Conservation (phyloP, 768 basidiomycete species). For the Tylopilus intermedius region DNA sequence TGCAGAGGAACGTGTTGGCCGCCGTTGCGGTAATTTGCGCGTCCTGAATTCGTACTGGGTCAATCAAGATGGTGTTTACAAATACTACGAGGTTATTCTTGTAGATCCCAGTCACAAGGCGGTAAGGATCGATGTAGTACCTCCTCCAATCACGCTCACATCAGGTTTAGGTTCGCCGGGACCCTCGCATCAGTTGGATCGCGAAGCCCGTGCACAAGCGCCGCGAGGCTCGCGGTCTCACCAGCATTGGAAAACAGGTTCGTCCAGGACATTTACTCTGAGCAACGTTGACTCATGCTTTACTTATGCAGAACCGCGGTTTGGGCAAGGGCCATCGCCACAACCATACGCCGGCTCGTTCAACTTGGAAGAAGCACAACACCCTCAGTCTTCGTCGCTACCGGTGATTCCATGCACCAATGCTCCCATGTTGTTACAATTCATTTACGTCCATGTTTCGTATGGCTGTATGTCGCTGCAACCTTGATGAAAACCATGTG, state of each 20-base stretch:
- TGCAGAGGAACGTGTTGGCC: conserved; percentile 97
- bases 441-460: conserved; percentile 25
- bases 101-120: conserved; percentile 95
- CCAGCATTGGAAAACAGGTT: conserved; percentile 93
- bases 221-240: conserved; percentile 95
- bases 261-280: conserved; percentile 13
- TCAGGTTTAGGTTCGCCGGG: conserved; percentile 72
- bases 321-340: conserved; percentile 91
- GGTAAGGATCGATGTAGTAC: conserved; percentile 42
- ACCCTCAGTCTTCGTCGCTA: conserved; percentile 88
- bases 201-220: conserved; percentile 97
- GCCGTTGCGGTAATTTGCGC: conserved; percentile 91
- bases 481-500: conserved; percentile 11
- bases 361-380: conserved; percentile 98
- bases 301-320: conserved; percentile 74
- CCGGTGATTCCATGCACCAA: conserved; percentile 46
- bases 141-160: conserved; percentile 9
- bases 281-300: conserved; percentile 1
- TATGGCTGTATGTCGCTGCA: conserved; percentile 21
- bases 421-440: conserved; percentile 7
- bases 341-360: conserved; percentile 88
- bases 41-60: conserved; percentile 99
- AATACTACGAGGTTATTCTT: conserved; percentile 98
- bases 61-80: conserved; percentile 98
- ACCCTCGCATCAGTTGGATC: conserved; percentile 99